phyloP scores from a whole-genome alignment of 768 basidiomycete genomes.

The Boletellus emodensis region DNA sequence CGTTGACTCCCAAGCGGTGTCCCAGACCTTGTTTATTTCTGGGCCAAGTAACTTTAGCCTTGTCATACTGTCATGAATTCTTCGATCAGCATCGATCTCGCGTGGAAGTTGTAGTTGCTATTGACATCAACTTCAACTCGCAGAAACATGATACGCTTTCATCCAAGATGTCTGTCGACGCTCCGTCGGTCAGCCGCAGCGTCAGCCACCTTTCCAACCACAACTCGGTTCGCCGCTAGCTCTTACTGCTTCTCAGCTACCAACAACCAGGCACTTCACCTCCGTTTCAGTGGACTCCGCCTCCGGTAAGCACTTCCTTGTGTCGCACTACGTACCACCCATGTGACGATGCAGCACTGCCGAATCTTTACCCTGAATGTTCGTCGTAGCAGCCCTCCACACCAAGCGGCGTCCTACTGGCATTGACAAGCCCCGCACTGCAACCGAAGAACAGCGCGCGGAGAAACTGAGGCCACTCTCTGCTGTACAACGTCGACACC shows the following conservation, averaged over 20 bases:
- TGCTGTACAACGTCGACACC: neutral
- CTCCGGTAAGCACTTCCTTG: constrained; percentile 9
- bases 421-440: neutral
- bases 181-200: constrained; percentile 11
- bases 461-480: neutral
- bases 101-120: too few relatives aligned
- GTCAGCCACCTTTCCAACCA: constrained; percentile 14
- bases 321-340: constrained; percentile 2
- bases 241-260: neutral
- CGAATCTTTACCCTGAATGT: constrained; percentile 13
- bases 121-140: too few relatives aligned
- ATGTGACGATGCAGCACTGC: constrained; percentile 16
- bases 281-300: neutral
- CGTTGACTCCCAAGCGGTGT: too few relatives aligned
- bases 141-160: neutral
- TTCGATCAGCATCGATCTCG: too few relatives aligned
- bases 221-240: neutral
- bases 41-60: too few relatives aligned
- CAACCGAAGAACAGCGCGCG: neutral
- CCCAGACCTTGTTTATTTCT: too few relatives aligned
- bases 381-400: constrained; percentile 21
- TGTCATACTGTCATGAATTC: too few relatives aligned
- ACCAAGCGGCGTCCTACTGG: constrained; percentile 18
- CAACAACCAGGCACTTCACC: neutral
- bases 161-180: neutral